These are phyloP conservation scores for Paramecium tetraurelia DNA, from an alignment of 73 alveolate genomes.

Conservation along the genomic window DNA sequence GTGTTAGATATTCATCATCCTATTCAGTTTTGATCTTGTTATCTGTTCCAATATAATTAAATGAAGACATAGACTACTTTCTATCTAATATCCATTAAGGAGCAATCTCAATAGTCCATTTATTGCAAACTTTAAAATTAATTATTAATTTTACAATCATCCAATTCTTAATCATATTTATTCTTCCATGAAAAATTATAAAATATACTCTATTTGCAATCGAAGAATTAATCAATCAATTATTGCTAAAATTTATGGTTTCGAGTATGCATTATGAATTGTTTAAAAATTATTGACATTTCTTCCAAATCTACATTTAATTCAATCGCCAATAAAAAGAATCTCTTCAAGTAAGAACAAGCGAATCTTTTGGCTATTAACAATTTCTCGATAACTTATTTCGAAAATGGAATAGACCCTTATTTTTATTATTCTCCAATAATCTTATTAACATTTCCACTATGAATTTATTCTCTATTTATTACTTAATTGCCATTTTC, in stretches of 20 bases:
- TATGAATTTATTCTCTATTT: not conserved
- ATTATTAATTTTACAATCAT: not conserved
- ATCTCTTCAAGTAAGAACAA: slow-evolving; percentile 24
- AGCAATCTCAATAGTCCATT: not conserved
- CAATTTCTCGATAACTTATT: not conserved
- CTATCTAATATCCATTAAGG: not conserved
- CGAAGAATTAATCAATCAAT: not conserved
- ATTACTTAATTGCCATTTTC: not conserved
- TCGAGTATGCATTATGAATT: not conserved
- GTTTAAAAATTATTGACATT: not conserved
- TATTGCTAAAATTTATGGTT: not conserved
- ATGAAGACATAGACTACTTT: not conserved
- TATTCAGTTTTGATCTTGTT: not conserved
- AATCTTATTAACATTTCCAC: not conserved
- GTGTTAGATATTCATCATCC: not conserved
- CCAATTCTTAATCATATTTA: not conserved
- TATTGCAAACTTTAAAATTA: not conserved
- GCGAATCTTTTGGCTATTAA: slow-evolving; percentile 17
- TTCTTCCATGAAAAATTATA: not conserved
- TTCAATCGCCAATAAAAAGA: not conserved
- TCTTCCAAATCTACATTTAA: not conserved
- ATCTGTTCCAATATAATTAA: not conserved
- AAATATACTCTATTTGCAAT: not conserved
- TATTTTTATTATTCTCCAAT: not conserved
- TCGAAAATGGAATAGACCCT: not conserved